Percentiles rank a stretch among this genome's conserved stretches.
Evolutionary conservation across 2,329 filamentous ascomycete species (phyloP).

Genomic region (Aspergillus spinulosporus): DNA sequence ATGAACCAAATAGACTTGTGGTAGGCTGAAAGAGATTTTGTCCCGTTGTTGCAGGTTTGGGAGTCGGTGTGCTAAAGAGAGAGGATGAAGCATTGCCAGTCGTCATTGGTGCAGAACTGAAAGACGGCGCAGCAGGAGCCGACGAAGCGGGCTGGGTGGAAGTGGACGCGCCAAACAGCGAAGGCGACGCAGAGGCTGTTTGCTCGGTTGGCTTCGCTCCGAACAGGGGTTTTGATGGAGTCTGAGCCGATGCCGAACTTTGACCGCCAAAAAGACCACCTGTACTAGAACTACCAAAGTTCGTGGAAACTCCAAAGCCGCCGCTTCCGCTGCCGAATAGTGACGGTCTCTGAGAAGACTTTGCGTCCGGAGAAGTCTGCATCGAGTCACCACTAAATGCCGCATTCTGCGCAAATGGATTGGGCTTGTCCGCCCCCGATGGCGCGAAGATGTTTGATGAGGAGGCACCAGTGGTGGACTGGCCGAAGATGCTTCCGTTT

Average conservation of each 20-base stretch:
- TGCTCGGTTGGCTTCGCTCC: slow-evolving; percentile 22
- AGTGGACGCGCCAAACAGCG: slow-evolving; percentile 33
- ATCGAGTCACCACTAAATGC: slow-evolving; percentile 30
- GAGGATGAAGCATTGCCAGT: slow-evolving; percentile 20
- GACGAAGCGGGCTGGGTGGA: slow-evolving; percentile 22
- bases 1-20: slow-evolving; percentile 22
- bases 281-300: slow-evolving; percentile 19
- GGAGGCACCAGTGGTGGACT: slow-evolving; percentile 20
- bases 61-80: slow-evolving; percentile 21
- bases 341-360: slow-evolving; percentile 23
- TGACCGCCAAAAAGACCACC: slow-evolving; percentile 22
- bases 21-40: slow-evolving; percentile 26
- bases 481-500: slow-evolving; percentile 26
- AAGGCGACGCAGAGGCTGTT: slow-evolving; percentile 20
- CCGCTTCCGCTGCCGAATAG: slow-evolving; percentile 26
- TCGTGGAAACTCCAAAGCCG: slow-evolving; percentile 23
- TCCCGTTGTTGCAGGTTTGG: slow-evolving; percentile 20
- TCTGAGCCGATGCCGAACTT: slow-evolving; percentile 22
- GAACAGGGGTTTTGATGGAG: slow-evolving; percentile 27
- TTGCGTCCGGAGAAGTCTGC: slow-evolving; percentile 37
- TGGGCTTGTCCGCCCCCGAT: slow-evolving; percentile 23
- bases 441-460: slow-evolving; percentile 26
- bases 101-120: slow-evolving; percentile 16
- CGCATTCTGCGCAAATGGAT: slow-evolving; percentile 31
- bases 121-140: slow-evolving; percentile 17